phyloP scores from a whole-genome alignment of 257 asterid genomes.

The Avicennia marina region DNA sequence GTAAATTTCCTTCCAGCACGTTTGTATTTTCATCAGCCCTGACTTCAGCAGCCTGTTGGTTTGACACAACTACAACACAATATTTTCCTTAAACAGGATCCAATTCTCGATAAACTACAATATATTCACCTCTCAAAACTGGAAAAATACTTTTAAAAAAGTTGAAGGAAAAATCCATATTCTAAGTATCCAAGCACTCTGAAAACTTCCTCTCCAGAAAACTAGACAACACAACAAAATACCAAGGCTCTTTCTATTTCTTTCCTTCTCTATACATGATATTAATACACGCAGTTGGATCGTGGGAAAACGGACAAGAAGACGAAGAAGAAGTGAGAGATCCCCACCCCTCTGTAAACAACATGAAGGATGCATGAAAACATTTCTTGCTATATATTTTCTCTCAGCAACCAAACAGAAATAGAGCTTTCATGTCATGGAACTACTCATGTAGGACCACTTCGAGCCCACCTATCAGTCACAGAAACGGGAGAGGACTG shows the following conservation, averaged over 20 bases:
- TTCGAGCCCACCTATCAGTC: conserved; percentile 39
- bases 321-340: neutral
- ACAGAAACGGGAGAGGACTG: conserved; percentile 38
- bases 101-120: no score
- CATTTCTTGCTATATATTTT: conserved; percentile 4
- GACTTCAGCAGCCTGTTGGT: no score
- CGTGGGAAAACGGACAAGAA: conserved; percentile 3
- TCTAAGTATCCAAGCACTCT: no score
- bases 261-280: neutral
- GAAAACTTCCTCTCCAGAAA: no score
- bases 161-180: no score
- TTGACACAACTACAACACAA: no score
- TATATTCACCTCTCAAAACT: no score
- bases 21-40: no score
- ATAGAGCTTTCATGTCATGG: conserved; percentile 21
- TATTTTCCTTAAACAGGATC: no score
- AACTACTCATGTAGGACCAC: conserved; percentile 35
- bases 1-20: no score
- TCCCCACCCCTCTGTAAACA: neutral
- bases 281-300: neutral
- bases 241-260: neutral
- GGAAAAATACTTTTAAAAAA: no score
- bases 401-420: neutral
- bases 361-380: neutral
- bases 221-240: no score